Evolutionary conservation across 2,329 filamentous ascomycete species (phyloP).

Genomic region (Trichophyton mentagrophytes): DNA sequence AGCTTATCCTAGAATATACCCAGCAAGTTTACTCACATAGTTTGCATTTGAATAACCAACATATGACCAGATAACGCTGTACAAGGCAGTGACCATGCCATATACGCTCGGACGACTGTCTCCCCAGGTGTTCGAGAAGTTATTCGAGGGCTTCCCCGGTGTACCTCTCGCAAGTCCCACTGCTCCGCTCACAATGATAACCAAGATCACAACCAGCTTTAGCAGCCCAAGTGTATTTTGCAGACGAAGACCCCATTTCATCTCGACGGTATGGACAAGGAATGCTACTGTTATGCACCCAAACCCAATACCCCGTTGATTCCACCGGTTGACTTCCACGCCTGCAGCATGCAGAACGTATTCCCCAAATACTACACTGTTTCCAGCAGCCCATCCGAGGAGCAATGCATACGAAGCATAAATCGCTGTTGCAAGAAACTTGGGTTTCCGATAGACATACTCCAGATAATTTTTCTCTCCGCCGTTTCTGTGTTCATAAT

Average conservation of each 20-base stretch:
- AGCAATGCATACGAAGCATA: conserved; percentile 41
- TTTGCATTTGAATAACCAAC: conserved; percentile 50
- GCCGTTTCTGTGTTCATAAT: conserved; percentile 28
- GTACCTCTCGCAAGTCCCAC: conserved; percentile 30
- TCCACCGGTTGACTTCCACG: conserved; percentile 35
- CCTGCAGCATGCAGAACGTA: conserved; percentile 39
- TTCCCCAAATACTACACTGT: conserved; percentile 41
- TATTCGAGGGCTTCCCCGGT: conserved; percentile 21
- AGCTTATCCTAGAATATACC: not conserved
- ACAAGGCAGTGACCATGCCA: conserved; percentile 46
- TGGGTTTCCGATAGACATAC: conserved; percentile 40
- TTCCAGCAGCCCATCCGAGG: conserved; percentile 41
- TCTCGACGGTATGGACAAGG: conserved; percentile 35
- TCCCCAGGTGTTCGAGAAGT: conserved; percentile 29
- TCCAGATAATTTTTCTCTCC: conserved; percentile 45
- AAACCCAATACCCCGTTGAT: conserved; percentile 38
- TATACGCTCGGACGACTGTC: conserved; percentile 27
- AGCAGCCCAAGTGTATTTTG: conserved; percentile 39
- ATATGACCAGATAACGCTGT: conserved; percentile 51
- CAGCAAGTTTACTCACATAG: conserved; percentile 34
- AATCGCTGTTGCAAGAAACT: conserved; percentile 42
- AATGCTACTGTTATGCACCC: conserved; percentile 37
- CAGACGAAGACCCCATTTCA: conserved; percentile 37
- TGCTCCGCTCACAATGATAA: conserved; percentile 35
- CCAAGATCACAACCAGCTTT: conserved; percentile 39